Evolutionary conservation across 768 basidiomycete species (phyloP).

Genomic region (Panaeolus papilionaceus): DNA sequence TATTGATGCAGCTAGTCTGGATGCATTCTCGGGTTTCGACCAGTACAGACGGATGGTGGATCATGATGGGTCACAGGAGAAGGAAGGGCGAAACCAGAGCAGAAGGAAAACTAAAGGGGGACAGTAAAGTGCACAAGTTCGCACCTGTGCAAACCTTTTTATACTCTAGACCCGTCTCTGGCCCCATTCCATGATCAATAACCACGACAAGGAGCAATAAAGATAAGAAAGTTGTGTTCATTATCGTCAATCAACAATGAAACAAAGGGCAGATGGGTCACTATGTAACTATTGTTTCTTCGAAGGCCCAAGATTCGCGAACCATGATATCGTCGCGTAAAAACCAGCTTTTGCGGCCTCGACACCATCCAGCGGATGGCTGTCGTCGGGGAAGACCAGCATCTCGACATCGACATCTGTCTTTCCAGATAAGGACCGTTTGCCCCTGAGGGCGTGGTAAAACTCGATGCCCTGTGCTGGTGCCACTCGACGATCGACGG

Average conservation of each 20-base stretch:
- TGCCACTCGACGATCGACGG: constrained; percentile 65
- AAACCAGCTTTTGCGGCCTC: constrained; percentile 61
- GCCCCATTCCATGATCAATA: not conserved
- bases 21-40: constrained; percentile 39
- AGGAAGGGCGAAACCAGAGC: no score
- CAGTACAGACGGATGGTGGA: constrained; percentile 28
- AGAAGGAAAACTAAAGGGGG: no score
- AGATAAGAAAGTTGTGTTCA: not conserved
- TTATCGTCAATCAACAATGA: not conserved
- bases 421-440: constrained; percentile 22
- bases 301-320: constrained; percentile 30
- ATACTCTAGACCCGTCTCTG: not conserved
- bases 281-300: constrained; percentile 3
- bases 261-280: not conserved
- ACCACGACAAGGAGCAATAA: not conserved
- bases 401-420: constrained; percentile 50
- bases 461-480: constrained; percentile 66
- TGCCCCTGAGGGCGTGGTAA: constrained; percentile 69
- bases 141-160: not conserved
- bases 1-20: constrained; percentile 36
- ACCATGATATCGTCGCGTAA: constrained; percentile 59
- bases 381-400: constrained; percentile 67
- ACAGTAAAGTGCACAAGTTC: not conserved
- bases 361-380: constrained; percentile 71
- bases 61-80: no score